Percentiles rank a stretch among this genome's conserved stretches.
phyloP scores from a whole-genome alignment of 371 early-diverging fungal genomes.

The Basidiobolus meristosporus region DNA sequence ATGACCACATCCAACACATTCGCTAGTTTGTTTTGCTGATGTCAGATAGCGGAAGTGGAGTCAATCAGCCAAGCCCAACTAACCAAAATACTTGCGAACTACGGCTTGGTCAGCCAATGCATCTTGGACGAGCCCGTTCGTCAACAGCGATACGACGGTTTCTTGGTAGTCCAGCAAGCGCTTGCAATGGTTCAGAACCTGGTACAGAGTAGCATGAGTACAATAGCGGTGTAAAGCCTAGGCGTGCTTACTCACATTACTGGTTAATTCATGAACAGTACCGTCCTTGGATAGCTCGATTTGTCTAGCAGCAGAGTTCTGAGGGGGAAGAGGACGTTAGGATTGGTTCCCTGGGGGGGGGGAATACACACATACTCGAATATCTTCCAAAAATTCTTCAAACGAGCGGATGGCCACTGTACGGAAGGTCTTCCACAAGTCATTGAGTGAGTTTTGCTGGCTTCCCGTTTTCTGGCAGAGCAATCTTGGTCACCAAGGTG shows the following conservation, averaged over 20 bases:
- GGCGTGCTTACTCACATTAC: constrained; percentile 27
- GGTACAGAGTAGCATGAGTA: constrained; percentile 1
- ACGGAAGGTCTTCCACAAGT: constrained; percentile 30
- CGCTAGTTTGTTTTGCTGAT: constrained; percentile 10
- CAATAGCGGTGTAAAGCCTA: background rate
- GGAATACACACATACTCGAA: constrained; percentile 17
- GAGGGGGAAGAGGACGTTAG: no score
- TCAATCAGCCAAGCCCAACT: constrained; percentile 7
- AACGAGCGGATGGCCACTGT: constrained; percentile 35
- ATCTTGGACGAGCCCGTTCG: constrained; percentile 2
- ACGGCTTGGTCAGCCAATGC: background rate
- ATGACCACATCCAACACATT: constrained; percentile 40
- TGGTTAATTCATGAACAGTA: constrained; percentile 70
- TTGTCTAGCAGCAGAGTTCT: no score
- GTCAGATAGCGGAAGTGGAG: constrained; percentile 6
- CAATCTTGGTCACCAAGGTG: no score
- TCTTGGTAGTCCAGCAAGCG: constrained; percentile 29
- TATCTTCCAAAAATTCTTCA: constrained; percentile 53
- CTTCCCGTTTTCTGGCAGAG: no score
- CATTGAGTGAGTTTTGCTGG: constrained; percentile 2
- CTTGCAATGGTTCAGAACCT: constrained; percentile 41
- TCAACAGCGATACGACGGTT: constrained; percentile 32
- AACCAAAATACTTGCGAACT: background rate
- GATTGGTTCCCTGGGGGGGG: no score
- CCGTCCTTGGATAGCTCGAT: constrained; percentile 49